Evolutionary conservation across 1,139 yeast genomes (phyloP).

Genomic region (Saccharomyces hybrid): DNA sequence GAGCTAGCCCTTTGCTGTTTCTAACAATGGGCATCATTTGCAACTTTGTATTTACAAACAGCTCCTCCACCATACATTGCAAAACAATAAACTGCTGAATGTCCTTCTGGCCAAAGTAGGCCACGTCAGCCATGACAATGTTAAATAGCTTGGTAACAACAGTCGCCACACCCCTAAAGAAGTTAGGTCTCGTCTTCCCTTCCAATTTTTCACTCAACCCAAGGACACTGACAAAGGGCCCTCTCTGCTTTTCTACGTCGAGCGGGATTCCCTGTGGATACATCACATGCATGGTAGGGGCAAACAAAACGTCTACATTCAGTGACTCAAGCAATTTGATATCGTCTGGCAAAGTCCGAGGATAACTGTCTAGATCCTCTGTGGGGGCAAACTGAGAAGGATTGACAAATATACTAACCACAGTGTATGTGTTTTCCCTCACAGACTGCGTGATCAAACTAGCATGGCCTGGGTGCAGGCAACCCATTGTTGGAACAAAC

Average conservation of each 20-base stretch:
- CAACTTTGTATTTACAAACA: conserved; percentile 59
- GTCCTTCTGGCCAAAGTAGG: conserved; percentile 95
- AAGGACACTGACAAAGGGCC: conserved; percentile 72
- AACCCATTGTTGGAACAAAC: conserved; percentile 37
- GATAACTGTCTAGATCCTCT: conserved; percentile 84
- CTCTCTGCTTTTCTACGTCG: conserved; percentile 54
- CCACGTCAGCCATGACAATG: conserved; percentile 61
- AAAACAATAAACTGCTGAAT: conserved; percentile 88
- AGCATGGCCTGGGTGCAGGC: conserved; percentile 34
- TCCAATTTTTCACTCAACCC: conserved; percentile 86
- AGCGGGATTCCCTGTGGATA: conserved; percentile 86
- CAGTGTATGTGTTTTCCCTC: conserved; percentile 55
- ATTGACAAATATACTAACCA: conserved; percentile 87
- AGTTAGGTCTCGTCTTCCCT: conserved; percentile 81
- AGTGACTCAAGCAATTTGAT: conserved; percentile 39
- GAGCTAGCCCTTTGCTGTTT: conserved; percentile 66
- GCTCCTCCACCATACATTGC: conserved; percentile 64
- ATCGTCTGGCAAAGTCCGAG: conserved; percentile 72
- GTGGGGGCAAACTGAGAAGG: conserved; percentile 95
- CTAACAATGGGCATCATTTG: conserved; percentile 71
- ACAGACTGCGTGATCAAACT: conserved; percentile 44
- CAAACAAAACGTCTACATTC: conserved; percentile 61
- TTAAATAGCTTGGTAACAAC: conserved; percentile 81
- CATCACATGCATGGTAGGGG: conserved; percentile 76
- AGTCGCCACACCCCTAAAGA: conserved; percentile 94